These are phyloP conservation scores for Rhodotorula graminis DNA, from an alignment of 768 basidiomycete genomes.

Conservation along the genomic window DNA sequence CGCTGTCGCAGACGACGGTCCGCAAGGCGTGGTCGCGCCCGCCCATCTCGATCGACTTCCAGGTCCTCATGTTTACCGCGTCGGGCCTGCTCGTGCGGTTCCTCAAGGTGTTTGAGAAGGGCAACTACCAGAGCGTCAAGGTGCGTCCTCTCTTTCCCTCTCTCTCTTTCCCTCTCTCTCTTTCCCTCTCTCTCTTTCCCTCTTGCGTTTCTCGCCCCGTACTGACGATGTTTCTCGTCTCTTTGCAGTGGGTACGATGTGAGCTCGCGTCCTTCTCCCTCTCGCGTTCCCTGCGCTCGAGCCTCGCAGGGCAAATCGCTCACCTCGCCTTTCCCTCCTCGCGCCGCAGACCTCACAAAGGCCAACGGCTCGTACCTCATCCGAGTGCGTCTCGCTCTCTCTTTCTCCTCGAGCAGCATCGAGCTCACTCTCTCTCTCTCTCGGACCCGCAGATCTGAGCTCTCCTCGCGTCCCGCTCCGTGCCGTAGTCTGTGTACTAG, in stretches of 20 bases:
- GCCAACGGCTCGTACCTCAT: conserved; percentile 29
- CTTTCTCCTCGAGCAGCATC: too few species aligned
- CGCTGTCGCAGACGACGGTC: conserved; percentile 78
- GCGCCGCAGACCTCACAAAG: conserved; percentile 19
- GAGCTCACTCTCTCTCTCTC: background rate
- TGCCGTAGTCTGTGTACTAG: background rate
- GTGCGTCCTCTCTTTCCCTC: background rate
- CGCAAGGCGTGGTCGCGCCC: conserved; percentile 97
- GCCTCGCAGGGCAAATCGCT: background rate
- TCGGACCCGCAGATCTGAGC: background rate
- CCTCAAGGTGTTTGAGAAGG: conserved; percentile 96
- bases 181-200: background rate
- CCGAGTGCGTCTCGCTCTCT: conserved; percentile 1
- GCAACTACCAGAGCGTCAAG: conserved; percentile 63
- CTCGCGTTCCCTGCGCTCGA: too few species aligned
- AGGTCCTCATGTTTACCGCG: conserved; percentile 97
- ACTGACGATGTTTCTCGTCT: background rate
- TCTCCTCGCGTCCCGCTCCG: background rate
- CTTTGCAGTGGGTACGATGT: conserved; percentile 31
- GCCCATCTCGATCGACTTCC: conserved; percentile 96
- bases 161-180: background rate
- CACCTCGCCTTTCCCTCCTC: too few species aligned
- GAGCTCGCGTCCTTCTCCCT: background rate
- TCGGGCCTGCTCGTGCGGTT: conserved; percentile 94
- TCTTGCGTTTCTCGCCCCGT: too few species aligned